phyloP scores from a whole-genome alignment of 23 red algal species.

The Gracilariopsis chorda region DNA sequence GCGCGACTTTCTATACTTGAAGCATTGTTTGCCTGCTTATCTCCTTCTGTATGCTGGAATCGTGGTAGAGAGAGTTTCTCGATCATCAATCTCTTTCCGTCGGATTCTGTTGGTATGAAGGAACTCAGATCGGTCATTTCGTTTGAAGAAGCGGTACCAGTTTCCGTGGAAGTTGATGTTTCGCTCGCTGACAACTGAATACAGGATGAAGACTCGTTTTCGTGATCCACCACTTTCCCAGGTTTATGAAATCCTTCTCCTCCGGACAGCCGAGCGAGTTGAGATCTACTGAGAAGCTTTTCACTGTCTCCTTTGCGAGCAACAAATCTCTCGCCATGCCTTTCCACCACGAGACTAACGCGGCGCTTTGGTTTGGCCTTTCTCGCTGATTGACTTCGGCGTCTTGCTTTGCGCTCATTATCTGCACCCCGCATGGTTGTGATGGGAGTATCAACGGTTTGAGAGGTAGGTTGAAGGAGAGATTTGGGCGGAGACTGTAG shows the following conservation, averaged over 20 bases:
- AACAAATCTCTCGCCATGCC: background rate
- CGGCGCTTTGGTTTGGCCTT: background rate
- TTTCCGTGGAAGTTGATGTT: no score
- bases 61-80: no score
- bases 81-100: no score
- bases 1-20: background rate
- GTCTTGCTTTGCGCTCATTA: background rate
- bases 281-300: background rate
- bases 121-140: no score
- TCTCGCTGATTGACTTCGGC: background rate
- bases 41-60: no score
- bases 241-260: background rate
- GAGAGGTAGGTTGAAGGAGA: background rate
- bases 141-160: no score
- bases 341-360: conserved; percentile 7
- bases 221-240: no score
- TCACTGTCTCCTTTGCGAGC: background rate
- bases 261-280: background rate
- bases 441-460: background rate
- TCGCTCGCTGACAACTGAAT: no score
- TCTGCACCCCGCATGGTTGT: background rate
- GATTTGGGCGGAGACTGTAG: background rate
- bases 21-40: background rate
- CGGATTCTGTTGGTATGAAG: no score
- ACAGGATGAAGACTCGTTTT: background rate